Evolutionary conservation across 2,329 filamentous ascomycete genomes (phyloP), one percentile per base, ranked within the genome.

Genomic region (Colletotrichum chrysophilum): DNA sequence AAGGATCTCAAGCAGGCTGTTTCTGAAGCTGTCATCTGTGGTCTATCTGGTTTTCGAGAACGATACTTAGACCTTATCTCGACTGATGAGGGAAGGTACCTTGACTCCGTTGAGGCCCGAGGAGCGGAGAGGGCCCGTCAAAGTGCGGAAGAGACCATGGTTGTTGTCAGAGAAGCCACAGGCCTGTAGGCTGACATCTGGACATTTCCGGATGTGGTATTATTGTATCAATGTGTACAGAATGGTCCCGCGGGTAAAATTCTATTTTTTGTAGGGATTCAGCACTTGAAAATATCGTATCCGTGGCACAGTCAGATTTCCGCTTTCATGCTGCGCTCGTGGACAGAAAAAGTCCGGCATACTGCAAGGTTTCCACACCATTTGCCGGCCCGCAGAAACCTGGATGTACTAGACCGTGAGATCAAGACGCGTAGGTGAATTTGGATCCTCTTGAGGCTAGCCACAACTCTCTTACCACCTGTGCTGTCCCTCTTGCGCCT

Each of bases 391-490:
- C n/a, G 12, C 43, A 52, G 43, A 52, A 52, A 36, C 4, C 30
- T 30, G 34, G 18, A 34, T 28, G 14, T 66, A 48, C 8, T 26
- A 66, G 34, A 58, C 10, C 58, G 28, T 62, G 28, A 21, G 12
- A 21, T 83, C 79, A 92, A 60, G 91, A 92, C 65, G 86, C 89
- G 83, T 93, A 93, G 10, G 91, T 86, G 82, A 92, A 93, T 79
- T 86, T 91, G 1, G 89, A 88, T 8, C 90, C 90, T 76, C 93
- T 87, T 76, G 92, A 93, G 3, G 89, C 87, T n/a, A 94, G 84
- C 92, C 93, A 96, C 80, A 95, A 95, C 34, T 94, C 93, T 74
- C 91, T 89, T 4, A 95, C 91, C 1, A 94, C 87, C 70, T 92
- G 89, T 77, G 93, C 94, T 4, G 93, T 95, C 66, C 88, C 85